Base-by-base conservation (phyloP, 768 basidiomycete species). In the Chlorophyllum brunneum region DNA sequence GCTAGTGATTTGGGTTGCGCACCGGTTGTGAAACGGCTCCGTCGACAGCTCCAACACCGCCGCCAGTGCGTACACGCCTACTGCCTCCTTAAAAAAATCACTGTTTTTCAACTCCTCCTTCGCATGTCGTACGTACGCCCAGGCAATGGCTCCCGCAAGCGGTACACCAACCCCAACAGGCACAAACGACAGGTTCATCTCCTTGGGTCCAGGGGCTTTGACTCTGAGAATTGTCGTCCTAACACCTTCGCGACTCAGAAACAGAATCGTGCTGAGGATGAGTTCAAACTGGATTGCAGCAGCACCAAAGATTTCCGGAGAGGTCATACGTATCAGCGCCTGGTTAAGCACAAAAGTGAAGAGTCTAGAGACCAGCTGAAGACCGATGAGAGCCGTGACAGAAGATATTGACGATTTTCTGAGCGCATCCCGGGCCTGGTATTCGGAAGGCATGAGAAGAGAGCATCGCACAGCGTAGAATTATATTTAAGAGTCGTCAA, bases 241-340 rank as follows among this genome's bases (percentile, higher is more conserved):
- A 6, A 98, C 79, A 15, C 95, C 95, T 66, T 99, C 97, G n/a
- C 97, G 77, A 29, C 87, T 86, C 6, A 98, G 75, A 66, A 98
- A 98, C 38, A 98, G 75, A 60, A 95, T 89, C 9, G 93, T 93
- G 59, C 86, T 90, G 40, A 90, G 78, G 22, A 98, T 63, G 23
- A 98, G 80, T 65, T 98, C 97, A 67, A 98, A 93, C 61, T 97
- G 95, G 56, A 99, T 88, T 0, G 92, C 82, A 13, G 92, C 93
- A 0, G 90, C 93, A 8, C 95, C 88, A 63, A 92, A 95, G 11
- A 86, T 87, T 29, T 81, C 80, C 0, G 95, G 94, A 0, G 92
- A 85, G 2, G 88, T 85, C 24, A 94, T 75, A 0, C 92, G 84
- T 34, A 98, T 75, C 10, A 98, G 76, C 0, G 82, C 80, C 67